Evolutionary conservation across 345 rosid species (phyloP), one percentile per base, ranked within the genome.

Genomic region (Aquilaria sinensis): DNA sequence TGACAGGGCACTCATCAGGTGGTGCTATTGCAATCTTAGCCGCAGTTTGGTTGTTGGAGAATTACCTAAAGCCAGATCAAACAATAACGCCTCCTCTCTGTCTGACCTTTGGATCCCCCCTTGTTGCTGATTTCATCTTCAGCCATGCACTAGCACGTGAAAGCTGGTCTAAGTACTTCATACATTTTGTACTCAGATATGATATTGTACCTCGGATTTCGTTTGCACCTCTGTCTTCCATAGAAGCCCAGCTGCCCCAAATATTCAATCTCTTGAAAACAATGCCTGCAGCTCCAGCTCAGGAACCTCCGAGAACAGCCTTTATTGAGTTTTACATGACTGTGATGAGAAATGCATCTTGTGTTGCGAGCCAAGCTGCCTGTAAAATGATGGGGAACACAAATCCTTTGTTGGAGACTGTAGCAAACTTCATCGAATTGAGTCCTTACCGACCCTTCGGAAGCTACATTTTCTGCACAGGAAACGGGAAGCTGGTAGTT

Each of bases 371-470:
- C 75, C 74, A 76, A 60, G 79, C 82, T 23, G 92, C 90, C 12
- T 81, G 87, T 71, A 69, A 70, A 60, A 56, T 90, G 43, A 88
- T 75, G 89, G 92, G 94, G 56, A 81, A 77, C 72, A 77, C 88
- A 50, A 89, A 82, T 43, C 81, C 73, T 31, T 61, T 93, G 61
- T 12, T 83, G 49, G 89, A 85, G 65, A 86, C 89, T 5, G 47
- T 86, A 11, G 79, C 81, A 0, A 81, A 75, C 56, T 81, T 93
- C 61, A 48, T 86, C 32, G 78, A 80, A 61, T 75, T 83, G 14
- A 86, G 96, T 74, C 98, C 97, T 70, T 93, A 86, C 47, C 75
- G 83, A 54, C 98, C 98, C 1, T 76, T 74, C 29, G 97, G 98
- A 34, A 90, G 81, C 12, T 88, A 74, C 54, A 72, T 93, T 56